These are phyloP conservation scores for Trypanosoma mega DNA, from an alignment of 208 protist species.

Conservation along the genomic window DNA sequence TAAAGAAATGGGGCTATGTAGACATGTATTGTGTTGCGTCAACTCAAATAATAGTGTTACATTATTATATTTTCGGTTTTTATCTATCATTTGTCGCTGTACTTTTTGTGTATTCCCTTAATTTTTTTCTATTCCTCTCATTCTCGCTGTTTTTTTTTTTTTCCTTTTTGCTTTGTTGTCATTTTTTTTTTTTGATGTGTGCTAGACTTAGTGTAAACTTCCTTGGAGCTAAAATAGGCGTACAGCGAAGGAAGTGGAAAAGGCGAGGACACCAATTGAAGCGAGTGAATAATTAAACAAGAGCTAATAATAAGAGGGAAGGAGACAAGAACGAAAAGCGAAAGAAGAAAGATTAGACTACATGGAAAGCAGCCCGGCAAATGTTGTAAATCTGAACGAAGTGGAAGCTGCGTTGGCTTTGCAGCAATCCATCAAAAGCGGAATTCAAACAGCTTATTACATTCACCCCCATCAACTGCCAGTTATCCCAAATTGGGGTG, in stretches of 20 bases:
- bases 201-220: too few species aligned
- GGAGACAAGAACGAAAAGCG: too few species aligned
- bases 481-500: not conserved
- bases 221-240: too few species aligned
- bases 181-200: conserved; percentile 11
- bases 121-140: conserved; percentile 12
- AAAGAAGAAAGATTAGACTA: too few species aligned
- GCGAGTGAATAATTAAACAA: too few species aligned
- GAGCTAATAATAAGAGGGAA: too few species aligned
- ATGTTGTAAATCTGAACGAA: too few species aligned
- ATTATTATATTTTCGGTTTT: conserved; percentile 7
- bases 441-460: conserved; percentile 34
- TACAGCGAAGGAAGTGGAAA: too few species aligned
- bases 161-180: conserved; percentile 22
- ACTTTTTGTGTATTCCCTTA: too few species aligned
- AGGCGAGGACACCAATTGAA: too few species aligned
- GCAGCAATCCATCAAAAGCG: conserved; percentile 7
- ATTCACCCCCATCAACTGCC: conserved; percentile 39
- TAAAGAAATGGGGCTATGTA: not conserved
- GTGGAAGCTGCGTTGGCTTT: conserved; percentile 2
- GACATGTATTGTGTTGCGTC: too few species aligned
- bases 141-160: conserved; percentile 1
- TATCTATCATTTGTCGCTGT: conserved; percentile 1
- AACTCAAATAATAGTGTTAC: not conserved
- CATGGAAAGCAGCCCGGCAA: too few species aligned